Percentiles rank a stretch among this genome's conserved stretches.
Evolutionary conservation across 257 asterid species (phyloP).

Genomic region (Rhazya stricta): DNA sequence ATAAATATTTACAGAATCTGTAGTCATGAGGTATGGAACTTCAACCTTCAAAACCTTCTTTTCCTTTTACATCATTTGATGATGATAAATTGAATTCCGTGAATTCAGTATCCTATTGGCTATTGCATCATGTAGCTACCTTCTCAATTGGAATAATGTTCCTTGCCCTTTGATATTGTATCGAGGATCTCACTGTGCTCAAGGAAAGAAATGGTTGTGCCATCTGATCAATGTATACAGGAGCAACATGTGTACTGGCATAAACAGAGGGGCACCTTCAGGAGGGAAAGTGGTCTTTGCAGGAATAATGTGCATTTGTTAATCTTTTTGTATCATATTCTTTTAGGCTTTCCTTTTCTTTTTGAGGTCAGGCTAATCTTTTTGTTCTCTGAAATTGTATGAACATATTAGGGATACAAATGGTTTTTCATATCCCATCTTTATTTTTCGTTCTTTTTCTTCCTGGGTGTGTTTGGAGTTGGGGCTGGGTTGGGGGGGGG

Average conservation of each 20-base stretch:
- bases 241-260: not conserved
- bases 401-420: not conserved
- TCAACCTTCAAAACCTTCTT: not conserved
- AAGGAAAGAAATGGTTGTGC: not conserved
- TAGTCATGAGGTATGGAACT: not conserved
- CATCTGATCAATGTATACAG: not conserved
- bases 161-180: not conserved
- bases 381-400: not conserved
- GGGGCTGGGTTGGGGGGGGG: not conserved
- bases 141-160: not conserved
- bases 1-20: not conserved
- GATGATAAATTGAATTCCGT: not conserved
- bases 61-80: not conserved
- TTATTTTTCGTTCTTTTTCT: not conserved
- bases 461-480: too few species aligned
- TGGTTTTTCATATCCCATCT: not conserved
- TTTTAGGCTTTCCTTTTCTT: not conserved
- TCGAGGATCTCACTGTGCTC: not conserved
- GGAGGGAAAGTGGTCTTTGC: not conserved
- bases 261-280: not conserved
- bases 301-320: not conserved
- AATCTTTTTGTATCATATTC: not conserved
- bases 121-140: not conserved
- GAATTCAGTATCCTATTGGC: not conserved
- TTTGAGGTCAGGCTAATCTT: not conserved